phyloP scores from a whole-genome alignment of 768 basidiomycete species.

The Tylopilus felleus region DNA sequence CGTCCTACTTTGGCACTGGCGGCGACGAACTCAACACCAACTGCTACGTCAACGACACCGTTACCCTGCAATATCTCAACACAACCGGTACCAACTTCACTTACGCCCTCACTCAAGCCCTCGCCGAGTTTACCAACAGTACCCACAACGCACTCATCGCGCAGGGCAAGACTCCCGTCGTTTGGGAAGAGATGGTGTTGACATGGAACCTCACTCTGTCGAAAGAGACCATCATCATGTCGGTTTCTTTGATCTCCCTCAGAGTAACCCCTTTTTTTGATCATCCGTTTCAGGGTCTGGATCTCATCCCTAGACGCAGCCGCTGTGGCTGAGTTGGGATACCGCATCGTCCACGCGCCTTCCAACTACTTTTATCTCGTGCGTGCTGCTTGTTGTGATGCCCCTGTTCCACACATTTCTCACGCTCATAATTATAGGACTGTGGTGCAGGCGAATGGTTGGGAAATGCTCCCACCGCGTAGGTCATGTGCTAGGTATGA shows the following conservation, averaged over 20 bases:
- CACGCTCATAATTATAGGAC: conserved; percentile 30
- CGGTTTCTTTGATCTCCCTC: not conserved
- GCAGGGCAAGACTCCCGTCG: conserved; percentile 70
- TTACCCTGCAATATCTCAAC: conserved; percentile 56
- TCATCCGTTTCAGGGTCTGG: conserved; percentile 37
- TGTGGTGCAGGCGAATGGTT: conserved; percentile 50
- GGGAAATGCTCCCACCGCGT: conserved; percentile 34
- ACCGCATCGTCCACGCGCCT: conserved; percentile 45
- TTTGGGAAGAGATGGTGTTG: conserved; percentile 72
- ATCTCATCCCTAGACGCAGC: conserved; percentile 41
- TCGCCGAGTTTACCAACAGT: conserved; percentile 57
- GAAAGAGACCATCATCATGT: conserved; percentile 44
- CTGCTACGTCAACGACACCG: conserved; percentile 62
- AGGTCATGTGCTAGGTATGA: conserved; percentile 2
- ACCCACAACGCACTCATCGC: conserved; percentile 55
- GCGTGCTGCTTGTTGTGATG: not conserved
- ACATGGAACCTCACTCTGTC: conserved; percentile 36
- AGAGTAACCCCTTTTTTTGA: not conserved
- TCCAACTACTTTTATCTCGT: conserved; percentile 54
- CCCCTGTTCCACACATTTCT: not conserved
- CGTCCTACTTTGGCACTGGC: conserved; percentile 70
- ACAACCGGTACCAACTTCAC: conserved; percentile 51
- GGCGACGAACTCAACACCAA: conserved; percentile 76
- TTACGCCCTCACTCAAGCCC: conserved; percentile 62
- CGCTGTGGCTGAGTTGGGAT: conserved; percentile 38